Evolutionary conservation across 2,329 filamentous ascomycete genomes (phyloP).

Genomic region (Hypoxylon sp.): DNA sequence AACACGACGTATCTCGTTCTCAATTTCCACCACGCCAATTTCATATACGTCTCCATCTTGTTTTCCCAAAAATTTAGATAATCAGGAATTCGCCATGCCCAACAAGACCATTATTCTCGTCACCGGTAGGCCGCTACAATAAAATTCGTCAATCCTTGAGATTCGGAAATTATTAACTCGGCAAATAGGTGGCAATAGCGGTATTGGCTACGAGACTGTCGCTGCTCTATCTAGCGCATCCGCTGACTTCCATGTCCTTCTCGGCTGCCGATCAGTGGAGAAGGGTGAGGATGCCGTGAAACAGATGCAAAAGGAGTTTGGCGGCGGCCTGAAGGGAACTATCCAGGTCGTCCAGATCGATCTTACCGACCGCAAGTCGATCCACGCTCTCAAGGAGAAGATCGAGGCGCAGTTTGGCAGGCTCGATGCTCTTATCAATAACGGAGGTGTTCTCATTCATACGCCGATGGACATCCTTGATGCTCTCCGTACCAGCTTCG

Average conservation of each 20-base stretch:
- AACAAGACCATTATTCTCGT: no score
- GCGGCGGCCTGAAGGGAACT: slow-evolving; percentile 59
- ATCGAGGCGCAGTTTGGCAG: slow-evolving; percentile 60
- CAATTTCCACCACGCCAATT: no score
- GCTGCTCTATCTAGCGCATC: slow-evolving; percentile 52
- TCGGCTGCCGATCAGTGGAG: slow-evolving; percentile 52
- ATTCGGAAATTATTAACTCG: neutral
- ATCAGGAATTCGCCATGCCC: no score
- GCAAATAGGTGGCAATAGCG: slow-evolving; percentile 55
- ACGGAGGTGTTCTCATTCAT: slow-evolving; percentile 68
- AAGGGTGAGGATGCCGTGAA: slow-evolving; percentile 53
- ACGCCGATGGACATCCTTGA: slow-evolving; percentile 65
- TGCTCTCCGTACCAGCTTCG: slow-evolving; percentile 61
- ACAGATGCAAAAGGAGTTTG: slow-evolving; percentile 55
- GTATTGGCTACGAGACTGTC: slow-evolving; percentile 60
- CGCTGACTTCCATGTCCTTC: slow-evolving; percentile 54
- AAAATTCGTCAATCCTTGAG: slow-evolving; percentile 2
- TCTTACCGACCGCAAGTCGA: slow-evolving; percentile 68
- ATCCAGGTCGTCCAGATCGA: slow-evolving; percentile 70
- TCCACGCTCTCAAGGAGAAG: slow-evolving; percentile 64
- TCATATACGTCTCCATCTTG: no score
- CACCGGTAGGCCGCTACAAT: neutral
- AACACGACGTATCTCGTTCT: no score
- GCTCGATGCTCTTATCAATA: slow-evolving; percentile 70
- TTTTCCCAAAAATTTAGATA: no score